Base-by-base conservation (phyloP, 495 filamentous ascomycete genomes). In the Friedmanniomyces simplex region DNA sequence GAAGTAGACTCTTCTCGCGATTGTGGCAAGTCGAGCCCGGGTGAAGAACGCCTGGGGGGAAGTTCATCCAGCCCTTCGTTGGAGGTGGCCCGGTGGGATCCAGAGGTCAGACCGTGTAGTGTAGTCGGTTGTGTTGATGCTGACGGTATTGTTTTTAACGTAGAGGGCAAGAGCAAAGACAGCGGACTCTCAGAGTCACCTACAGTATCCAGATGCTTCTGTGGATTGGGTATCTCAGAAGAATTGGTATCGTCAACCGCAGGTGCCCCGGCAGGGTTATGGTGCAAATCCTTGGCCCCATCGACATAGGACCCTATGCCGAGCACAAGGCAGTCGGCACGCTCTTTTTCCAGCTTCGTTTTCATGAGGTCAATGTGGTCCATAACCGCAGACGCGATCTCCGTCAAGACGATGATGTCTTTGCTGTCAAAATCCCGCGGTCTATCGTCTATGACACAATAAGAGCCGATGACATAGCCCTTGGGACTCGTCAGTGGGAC, bases 371-470 rank as follows among this genome's bases (percentile, higher is more conserved):
- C 36, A 16, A 54, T 25, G 36, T 54, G 51, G 36, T 24, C 34
- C 51, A 54, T 54, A 12, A 54, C 36, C 16, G 32, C 36, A 41
- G 51, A 18, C 14, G 51, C 51, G 11, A 54, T 42, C 1, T 54
- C 51, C 3, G 14, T 21, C 30, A 54, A 28, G 22, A 54, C 18
- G 20, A 8, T 11, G 32, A 42, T 25, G 12, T 54, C 51, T 14
- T 22, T 12, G 24, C 21, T 22, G 34, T 18, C 20, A 25, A 20
- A 54, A 26, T 54, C 32, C 6, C 61, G 13, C n/a, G 57, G 57
- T 42, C 26, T 16, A 21, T 57, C 47, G 57, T 60, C 51, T 12
- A 60, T 20, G 37, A 63, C 57, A 39, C 57, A 63, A 37, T 34
- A 60, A 4, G 52, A 46, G 8, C 61, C 61, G 22, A 63, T 46